Base-by-base conservation (phyloP, 1,139 yeast species). In the Pichia sp. region DNA sequence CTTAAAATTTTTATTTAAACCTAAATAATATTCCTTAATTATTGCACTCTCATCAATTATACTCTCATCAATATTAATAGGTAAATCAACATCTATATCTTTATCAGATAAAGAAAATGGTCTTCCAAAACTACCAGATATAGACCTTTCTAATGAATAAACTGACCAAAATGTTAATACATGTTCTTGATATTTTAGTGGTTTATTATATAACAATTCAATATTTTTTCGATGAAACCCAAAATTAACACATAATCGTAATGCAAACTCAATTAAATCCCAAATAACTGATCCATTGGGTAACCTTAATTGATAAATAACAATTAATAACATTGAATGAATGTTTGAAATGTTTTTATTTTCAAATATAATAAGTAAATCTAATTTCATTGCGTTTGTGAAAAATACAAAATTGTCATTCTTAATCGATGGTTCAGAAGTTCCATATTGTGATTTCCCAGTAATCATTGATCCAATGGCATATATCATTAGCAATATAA, bases 51-150 rank as follows among this genome's bases (percentile, higher is more conserved):
- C 30, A 31, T 43, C 42, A 6, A 15, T 19, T 2, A 43, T 38
- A 3, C 10, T 15, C 19, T 50, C 49, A 29, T 46, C 40, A 11
- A 50, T 37, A 36, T 49, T 43, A 10, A 46, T 31, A 5, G 53
- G 53, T 18, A 47, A 19, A 11, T 49, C 50, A n/a, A 43, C 38
- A 28, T 49, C 51, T 27, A 50, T 50, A 28, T 48, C 52, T 25
- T 35, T 35, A 22, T 50, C 53, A 26, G 37, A 37, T 13, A 50
- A 15, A 3, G 52, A 45, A 26, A 47, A 49, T 2, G 53, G 52
- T 26, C 50, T 38, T 13, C 52, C 53, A 34, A 49, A 45, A 29
- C 49, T 48, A 10, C 40, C 21, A 15, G 48, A 42, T 4, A 50
- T 38, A 4, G 47, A 40, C 23, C 52, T 40, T 20, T 50, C 53